Percentiles rank a stretch among this genome's conserved stretches.
Conservation (phyloP, 495 filamentous ascomycete genomes). For the Aspergillus heteromorphus region DNA sequence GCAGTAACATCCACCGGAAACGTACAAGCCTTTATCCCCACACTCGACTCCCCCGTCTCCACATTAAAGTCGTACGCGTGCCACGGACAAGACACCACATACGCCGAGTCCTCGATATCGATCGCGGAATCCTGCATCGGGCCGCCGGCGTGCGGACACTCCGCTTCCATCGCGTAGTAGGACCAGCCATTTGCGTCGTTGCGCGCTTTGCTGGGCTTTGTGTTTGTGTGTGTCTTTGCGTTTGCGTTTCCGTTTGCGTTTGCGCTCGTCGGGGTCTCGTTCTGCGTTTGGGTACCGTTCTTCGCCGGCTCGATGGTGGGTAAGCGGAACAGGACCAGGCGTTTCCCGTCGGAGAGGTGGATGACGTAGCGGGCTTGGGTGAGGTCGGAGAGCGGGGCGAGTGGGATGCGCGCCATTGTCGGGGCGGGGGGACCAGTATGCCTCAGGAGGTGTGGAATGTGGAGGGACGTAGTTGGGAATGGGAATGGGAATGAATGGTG, state of each 20-base stretch:
- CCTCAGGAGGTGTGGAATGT: neutral
- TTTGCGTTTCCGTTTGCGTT: neutral
- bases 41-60: conserved; percentile 51
- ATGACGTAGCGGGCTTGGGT: conserved; percentile 45
- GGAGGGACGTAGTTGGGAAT: too few relatives aligned
- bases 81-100: conserved; percentile 51
- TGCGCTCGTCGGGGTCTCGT: too few relatives aligned
- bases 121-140: conserved; percentile 47
- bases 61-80: conserved; percentile 55
- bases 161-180: conserved; percentile 51
- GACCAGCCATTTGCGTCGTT: conserved; percentile 43
- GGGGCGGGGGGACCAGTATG: neutral
- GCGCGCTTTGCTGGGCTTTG: conserved; percentile 12
- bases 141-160: conserved; percentile 49
- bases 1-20: conserved; percentile 36
- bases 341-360: conserved; percentile 45
- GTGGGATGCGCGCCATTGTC: neutral
- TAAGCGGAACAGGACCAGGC: conserved; percentile 46
- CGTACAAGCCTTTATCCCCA: conserved; percentile 49
- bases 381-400: conserved; percentile 15
- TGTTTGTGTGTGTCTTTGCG: neutral
- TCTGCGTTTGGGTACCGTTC: too few relatives aligned
- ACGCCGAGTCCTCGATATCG: conserved; percentile 51
- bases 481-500: neutral
- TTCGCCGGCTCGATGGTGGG: conserved; percentile 41